These are phyloP conservation scores for Mycena rosella DNA, from an alignment of 768 basidiomycete species.

Conservation along the genomic window DNA sequence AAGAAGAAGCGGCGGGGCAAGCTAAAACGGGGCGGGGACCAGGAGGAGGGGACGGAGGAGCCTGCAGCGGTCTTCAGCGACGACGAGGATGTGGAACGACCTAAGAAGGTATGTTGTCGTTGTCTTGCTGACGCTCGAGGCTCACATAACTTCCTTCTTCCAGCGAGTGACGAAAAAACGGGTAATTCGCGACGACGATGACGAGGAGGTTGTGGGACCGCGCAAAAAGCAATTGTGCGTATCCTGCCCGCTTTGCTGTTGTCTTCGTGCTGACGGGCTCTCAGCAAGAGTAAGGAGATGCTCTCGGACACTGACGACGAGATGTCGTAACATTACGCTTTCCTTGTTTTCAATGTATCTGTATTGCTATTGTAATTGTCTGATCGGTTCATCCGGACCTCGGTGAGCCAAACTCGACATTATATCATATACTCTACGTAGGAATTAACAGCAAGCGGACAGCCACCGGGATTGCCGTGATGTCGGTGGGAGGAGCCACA, in stretches of 20 bases:
- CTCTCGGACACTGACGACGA: slow-evolving; percentile 92
- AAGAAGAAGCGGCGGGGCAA: slow-evolving; percentile 83
- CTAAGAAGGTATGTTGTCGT: slow-evolving; percentile 71
- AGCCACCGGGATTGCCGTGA: background rate
- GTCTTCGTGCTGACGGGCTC: slow-evolving; percentile 17
- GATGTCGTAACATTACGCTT: slow-evolving; percentile 63
- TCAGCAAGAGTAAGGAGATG: slow-evolving; percentile 89
- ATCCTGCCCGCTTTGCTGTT: background rate
- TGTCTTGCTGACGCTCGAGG: background rate
- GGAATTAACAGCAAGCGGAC: background rate
- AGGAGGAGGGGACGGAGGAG: slow-evolving; percentile 71
- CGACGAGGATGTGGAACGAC: slow-evolving; percentile 75
- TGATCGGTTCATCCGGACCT: background rate
- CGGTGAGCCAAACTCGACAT: background rate
- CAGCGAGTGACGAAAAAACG: slow-evolving; percentile 76
- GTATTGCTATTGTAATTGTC: slow-evolving; percentile 24
- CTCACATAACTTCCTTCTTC: slow-evolving; percentile 10
- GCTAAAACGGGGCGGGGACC: slow-evolving; percentile 66
- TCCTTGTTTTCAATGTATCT: slow-evolving; percentile 27
- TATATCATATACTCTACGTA: no score
- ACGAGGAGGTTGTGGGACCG: slow-evolving; percentile 74
- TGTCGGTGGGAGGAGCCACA: no score
- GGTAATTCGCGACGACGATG: slow-evolving; percentile 83
- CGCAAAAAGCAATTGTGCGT: slow-evolving; percentile 85
- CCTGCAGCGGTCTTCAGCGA: slow-evolving; percentile 79